Base-by-base conservation (phyloP, 108 stramenopile species). In the Pelagomonas calceolata region DNA sequence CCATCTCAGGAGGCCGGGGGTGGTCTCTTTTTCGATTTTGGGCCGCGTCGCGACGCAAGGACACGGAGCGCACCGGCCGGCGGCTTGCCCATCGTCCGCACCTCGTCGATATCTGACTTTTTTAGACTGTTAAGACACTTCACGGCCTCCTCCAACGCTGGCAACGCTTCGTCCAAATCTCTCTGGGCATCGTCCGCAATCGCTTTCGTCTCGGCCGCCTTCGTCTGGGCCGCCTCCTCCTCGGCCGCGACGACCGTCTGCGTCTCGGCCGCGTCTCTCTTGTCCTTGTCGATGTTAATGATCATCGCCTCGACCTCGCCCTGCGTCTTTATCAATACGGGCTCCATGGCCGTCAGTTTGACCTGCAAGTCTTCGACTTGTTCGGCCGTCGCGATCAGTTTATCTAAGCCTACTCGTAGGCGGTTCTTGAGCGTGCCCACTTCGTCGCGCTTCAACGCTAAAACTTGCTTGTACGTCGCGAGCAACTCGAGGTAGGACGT, bases 101-200 rank as follows among this genome's bases (percentile, higher is more conserved):
- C 82, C 79, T 85, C 86, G 30, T 68, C 76, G 66, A 87, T 85
- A 35, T 84, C 82, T 30, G 39, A 44, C 74, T 83, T 82, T 4
- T 84, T 80, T 44, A 87, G 68, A 51, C 51, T 77, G 29, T 78
- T 64, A 36, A 87, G 74, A 5, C 85, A 85, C 65, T 76, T 68
- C 15, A 76, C 66, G 43, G 86, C 82, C 10, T 76, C 74, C 36
- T 85, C 85, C 21, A 87, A 78, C 30, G 81, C 81, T 15, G 86
- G 86, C 32, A 85, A 46, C n/a, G 86, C 86, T 63, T 82, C 83
- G 45, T 81, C 86, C 36, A 87, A 75, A 45, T 87, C 86, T 15
- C 68, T 45, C 44, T 69, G 68, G 36, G 81, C 85, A 32, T 80
- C 81, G 18, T 51, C 79, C 4, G 85, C 86, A 51, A 85, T 81